Evolutionary conservation across 1,284 basidiomycete genomes (phyloP), one percentile per base, ranked within the genome.

Genomic region (Phellinidium pouzarii): DNA sequence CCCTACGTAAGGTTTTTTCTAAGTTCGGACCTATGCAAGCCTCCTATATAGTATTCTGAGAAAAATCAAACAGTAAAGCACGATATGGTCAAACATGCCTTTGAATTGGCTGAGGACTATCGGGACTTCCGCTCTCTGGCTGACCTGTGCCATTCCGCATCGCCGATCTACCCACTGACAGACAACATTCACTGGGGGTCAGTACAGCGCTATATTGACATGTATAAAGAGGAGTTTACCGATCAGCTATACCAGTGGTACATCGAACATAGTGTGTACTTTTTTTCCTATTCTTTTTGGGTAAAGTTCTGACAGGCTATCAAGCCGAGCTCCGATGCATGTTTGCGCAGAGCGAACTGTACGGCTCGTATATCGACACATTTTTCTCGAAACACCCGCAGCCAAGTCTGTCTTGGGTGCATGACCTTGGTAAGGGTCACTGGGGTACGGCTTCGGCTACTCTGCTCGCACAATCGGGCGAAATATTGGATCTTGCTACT

Each of bases 221-320:
- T 73, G 58, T 97, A 90, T 68, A 81, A 85, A 48, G 80, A 91
- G 42, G 80, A 81, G 22, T 99, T 98, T 62, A 88, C 94, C 0
- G 85, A 80, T 22, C 87, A 93, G 63, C 75, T 98, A 29, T 97
- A 93, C 65, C 77, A 82, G 58, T 97, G 86, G 85, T 91, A 87
- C 63, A 82, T 89, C 45, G 83, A 87, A 56, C 84, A 88, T 59
- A 83, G 86, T 78, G 62, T 57, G 69, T 64, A 34, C 9, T 41
- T 5, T 34, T 5, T 31, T 45, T 31, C 23, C n/a, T 20, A n/a
- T 7, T n/a, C 36, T 45, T 38, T 19, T 36, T 34, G 42, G 19
- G 48, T 54, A 20, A 31, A 34, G 29, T 40, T 34, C 22, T 27
- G 23, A 17, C 6, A n/a, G 31, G 31, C 7, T 20, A 22, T 36